phyloP scores from a whole-genome alignment of 2,329 filamentous ascomycete species.

The Aschersonia sp. region DNA sequence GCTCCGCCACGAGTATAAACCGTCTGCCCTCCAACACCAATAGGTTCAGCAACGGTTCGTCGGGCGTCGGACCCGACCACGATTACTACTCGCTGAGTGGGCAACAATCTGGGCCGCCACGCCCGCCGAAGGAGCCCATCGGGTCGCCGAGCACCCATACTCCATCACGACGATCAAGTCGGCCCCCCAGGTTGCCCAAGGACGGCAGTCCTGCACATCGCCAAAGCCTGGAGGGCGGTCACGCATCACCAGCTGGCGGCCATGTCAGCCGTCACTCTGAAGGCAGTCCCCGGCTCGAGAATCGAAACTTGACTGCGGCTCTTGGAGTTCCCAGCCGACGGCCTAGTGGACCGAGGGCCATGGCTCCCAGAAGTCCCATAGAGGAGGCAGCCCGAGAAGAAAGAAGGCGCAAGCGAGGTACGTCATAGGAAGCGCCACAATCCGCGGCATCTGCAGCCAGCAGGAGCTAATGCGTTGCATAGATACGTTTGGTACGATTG shows the following conservation, averaged over 20 bases:
- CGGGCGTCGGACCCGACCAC: slow-evolving; percentile 15
- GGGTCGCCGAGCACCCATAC: slow-evolving; percentile 25
- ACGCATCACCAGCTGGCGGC: slow-evolving; percentile 31
- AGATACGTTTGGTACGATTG: neutral
- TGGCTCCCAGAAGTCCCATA: slow-evolving; percentile 41
- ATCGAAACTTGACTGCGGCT: slow-evolving; percentile 39
- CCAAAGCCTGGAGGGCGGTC: slow-evolving; percentile 39
- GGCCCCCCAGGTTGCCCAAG: slow-evolving; percentile 31
- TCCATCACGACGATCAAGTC: slow-evolving; percentile 27
- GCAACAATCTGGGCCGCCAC: slow-evolving; percentile 31
- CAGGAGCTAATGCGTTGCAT: neutral
- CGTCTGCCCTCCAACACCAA: slow-evolving; percentile 32
- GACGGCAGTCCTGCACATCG: slow-evolving; percentile 42
- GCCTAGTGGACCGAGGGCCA: slow-evolving; percentile 44
- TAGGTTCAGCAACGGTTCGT: slow-evolving; percentile 32
- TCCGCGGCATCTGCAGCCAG: too few species aligned
- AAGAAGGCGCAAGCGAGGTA: slow-evolving; percentile 43
- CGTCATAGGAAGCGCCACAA: slow-evolving; percentile 7
- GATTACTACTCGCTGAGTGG: slow-evolving; percentile 32
- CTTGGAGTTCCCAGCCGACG: slow-evolving; percentile 35
- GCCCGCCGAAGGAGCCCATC: slow-evolving; percentile 49
- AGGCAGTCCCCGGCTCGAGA: slow-evolving; percentile 42
- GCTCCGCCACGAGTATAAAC: slow-evolving; percentile 43
- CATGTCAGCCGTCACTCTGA: slow-evolving; percentile 35
- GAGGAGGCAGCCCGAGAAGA: slow-evolving; percentile 31